A percentile compares a stretch with the other conserved stretches of the same genome.
Conservation (phyloP, 179 eudicot genomes). For the Silene coronaria region DNA sequence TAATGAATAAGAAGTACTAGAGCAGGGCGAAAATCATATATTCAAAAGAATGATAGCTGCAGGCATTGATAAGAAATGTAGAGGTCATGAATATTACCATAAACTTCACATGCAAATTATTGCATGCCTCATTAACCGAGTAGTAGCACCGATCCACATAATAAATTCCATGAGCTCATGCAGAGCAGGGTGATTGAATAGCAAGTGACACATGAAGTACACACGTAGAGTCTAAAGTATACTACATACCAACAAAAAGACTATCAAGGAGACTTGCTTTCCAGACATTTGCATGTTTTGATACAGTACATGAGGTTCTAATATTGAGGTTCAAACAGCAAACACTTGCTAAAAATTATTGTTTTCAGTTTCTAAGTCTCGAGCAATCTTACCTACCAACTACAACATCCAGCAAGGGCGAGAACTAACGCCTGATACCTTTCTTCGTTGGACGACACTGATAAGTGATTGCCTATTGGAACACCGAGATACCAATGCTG, state of each 20-base stretch:
- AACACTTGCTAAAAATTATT: slow-evolving; percentile 45
- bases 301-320: slow-evolving; percentile 34
- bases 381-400: slow-evolving; percentile 97
- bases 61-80: slow-evolving; percentile 4
- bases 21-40: background rate
- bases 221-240: slow-evolving; percentile 1
- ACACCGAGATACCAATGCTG: slow-evolving; percentile 94
- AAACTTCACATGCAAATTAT: background rate
- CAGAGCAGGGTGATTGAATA: background rate
- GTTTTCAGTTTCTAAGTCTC: slow-evolving; percentile 61
- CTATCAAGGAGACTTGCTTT: slow-evolving; percentile 25
- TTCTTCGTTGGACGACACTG: slow-evolving; percentile 74
- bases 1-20: background rate
- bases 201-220: background rate
- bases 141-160: background rate
- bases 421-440: slow-evolving; percentile 88
- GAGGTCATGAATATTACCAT: slow-evolving; percentile 6
- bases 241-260: slow-evolving; percentile 19
- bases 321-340: slow-evolving; percentile 38
- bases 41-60: background rate
- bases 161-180: slow-evolving; percentile 8
- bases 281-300: slow-evolving; percentile 29
- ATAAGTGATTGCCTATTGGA: slow-evolving; percentile 73
- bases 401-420: slow-evolving; percentile 76
- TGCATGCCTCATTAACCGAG: slow-evolving; percentile 9